phyloP scores from a whole-genome alignment of 1,139 yeast species.

The Lizanozyma gosingica region DNA sequence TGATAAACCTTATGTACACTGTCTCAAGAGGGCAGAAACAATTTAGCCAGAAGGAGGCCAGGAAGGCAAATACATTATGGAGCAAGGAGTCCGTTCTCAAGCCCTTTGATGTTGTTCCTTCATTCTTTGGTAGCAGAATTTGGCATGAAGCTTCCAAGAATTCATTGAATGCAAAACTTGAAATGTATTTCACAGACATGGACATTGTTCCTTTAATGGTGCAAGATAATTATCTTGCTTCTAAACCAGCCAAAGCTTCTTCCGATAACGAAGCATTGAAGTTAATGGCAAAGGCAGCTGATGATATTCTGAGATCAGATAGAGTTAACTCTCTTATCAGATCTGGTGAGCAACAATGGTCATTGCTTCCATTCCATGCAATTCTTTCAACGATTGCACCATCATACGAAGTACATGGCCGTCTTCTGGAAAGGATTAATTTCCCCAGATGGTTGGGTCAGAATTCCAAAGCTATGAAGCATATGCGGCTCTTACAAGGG shows the following conservation, averaged over 20 bases:
- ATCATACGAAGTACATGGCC: constrained; percentile 68
- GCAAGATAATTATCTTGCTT: constrained; percentile 79
- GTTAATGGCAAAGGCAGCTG: constrained; percentile 72
- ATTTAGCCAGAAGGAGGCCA: constrained; percentile 42
- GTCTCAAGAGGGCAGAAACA: constrained; percentile 63
- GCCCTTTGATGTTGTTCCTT: constrained; percentile 86
- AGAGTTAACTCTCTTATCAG: constrained; percentile 72
- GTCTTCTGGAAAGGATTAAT: constrained; percentile 55
- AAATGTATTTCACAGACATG: constrained; percentile 87
- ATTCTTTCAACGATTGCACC: constrained; percentile 83
- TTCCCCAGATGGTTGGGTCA: constrained; percentile 90
- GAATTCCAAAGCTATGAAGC: constrained; percentile 77
- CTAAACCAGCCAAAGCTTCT: constrained; percentile 44
- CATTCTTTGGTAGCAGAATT: constrained; percentile 53
- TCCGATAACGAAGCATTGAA: constrained; percentile 43
- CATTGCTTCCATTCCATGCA: constrained; percentile 87
- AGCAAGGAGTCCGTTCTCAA: constrained; percentile 84
- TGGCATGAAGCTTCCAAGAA: constrained; percentile 47
- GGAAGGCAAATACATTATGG: constrained; percentile 44
- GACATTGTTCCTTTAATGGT: constrained; percentile 94
- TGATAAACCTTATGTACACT: constrained; percentile 80
- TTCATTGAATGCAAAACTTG: constrained; percentile 74
- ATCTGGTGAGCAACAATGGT: constrained; percentile 94
- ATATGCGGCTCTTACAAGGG: constrained; percentile 72
- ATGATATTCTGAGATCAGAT: constrained; percentile 76